These are phyloP conservation scores for Elongisporangium undulatum DNA, from an alignment of 352 stramenopile species.

Conservation along the genomic window DNA sequence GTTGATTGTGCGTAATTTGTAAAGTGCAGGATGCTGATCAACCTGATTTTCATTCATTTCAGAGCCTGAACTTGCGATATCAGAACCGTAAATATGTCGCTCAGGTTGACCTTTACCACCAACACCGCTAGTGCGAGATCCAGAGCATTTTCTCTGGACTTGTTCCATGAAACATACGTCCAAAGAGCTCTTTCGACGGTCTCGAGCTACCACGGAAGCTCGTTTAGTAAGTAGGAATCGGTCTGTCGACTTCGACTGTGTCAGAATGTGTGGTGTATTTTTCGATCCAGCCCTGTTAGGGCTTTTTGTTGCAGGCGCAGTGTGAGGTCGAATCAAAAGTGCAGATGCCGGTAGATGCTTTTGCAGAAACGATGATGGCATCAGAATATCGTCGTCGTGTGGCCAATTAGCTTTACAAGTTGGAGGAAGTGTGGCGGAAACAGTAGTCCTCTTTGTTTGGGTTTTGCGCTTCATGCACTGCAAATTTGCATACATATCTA, in stretches of 20 bases:
- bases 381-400: constrained; percentile 15
- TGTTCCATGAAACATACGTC: constrained; percentile 49
- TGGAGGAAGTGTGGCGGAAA: neutral
- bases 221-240: constrained; percentile 3
- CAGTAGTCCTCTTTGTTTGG: constrained; percentile 2
- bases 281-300: constrained; percentile 7
- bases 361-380: constrained; percentile 52
- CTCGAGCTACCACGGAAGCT: neutral
- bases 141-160: constrained; percentile 15
- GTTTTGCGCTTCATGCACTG: constrained; percentile 10
- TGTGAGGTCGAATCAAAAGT: constrained; percentile 38
- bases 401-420: neutral
- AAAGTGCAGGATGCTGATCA: constrained; percentile 14
- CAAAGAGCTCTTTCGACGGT: constrained; percentile 30
- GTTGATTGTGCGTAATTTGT: constrained; percentile 63
- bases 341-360: constrained; percentile 27
- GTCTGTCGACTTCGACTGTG: constrained; percentile 5
- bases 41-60: neutral
- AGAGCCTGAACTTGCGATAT: neutral
- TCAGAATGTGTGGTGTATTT: neutral
- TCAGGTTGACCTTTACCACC: neutral
- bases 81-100: neutral
- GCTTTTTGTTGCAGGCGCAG: constrained; percentile 19
- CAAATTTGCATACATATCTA: constrained; percentile 57
- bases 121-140: neutral